These are phyloP conservation scores for Pleurostoma richardsiae DNA, from an alignment of 2,329 filamentous ascomycete species.

Conservation along the genomic window DNA sequence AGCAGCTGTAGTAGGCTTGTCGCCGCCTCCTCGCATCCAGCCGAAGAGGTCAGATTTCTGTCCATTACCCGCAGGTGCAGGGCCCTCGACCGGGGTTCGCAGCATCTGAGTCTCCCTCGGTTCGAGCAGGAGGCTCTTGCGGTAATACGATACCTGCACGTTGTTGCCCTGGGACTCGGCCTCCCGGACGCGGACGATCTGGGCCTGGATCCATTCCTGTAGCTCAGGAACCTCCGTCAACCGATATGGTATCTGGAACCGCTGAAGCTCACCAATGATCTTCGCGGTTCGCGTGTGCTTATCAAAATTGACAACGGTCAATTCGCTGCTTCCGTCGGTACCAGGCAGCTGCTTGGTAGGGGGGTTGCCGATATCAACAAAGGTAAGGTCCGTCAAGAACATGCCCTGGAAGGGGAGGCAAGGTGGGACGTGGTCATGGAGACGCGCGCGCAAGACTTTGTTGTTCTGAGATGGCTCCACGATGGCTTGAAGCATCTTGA, in stretches of 20 bases:
- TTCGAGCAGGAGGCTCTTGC: slow-evolving; percentile 79
- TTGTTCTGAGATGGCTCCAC: slow-evolving; percentile 91
- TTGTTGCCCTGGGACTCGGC: slow-evolving; percentile 41
- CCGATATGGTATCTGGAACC: slow-evolving; percentile 91
- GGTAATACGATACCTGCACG: slow-evolving; percentile 63
- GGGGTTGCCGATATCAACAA: slow-evolving; percentile 91
- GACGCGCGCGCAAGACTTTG: slow-evolving; percentile 73
- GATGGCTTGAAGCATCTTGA: slow-evolving; percentile 75
- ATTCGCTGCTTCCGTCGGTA: slow-evolving; percentile 42
- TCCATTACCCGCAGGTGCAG: slow-evolving; percentile 7
- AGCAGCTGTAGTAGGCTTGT: background rate
- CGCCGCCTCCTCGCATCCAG: slow-evolving; percentile 14
- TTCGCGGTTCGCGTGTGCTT: slow-evolving; percentile 93
- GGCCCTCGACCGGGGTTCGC: slow-evolving; percentile 18
- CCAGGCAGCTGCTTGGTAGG: slow-evolving; percentile 70
- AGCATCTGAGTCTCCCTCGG: slow-evolving; percentile 53
- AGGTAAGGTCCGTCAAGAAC: slow-evolving; percentile 93
- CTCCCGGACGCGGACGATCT: slow-evolving; percentile 72
- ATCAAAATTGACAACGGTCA: slow-evolving; percentile 93
- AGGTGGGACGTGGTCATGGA: slow-evolving; percentile 82
- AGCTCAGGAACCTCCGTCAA: slow-evolving; percentile 79
- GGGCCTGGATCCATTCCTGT: slow-evolving; percentile 85
- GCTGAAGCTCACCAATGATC: slow-evolving; percentile 91
- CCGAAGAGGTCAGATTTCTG: slow-evolving; percentile 16
- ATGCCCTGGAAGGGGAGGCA: slow-evolving; percentile 95